A percentile compares a stretch with the other conserved stretches of the same genome.
Evolutionary conservation across 139 green algal species (phyloP).

Genomic region (Gonium pectorale): DNA sequence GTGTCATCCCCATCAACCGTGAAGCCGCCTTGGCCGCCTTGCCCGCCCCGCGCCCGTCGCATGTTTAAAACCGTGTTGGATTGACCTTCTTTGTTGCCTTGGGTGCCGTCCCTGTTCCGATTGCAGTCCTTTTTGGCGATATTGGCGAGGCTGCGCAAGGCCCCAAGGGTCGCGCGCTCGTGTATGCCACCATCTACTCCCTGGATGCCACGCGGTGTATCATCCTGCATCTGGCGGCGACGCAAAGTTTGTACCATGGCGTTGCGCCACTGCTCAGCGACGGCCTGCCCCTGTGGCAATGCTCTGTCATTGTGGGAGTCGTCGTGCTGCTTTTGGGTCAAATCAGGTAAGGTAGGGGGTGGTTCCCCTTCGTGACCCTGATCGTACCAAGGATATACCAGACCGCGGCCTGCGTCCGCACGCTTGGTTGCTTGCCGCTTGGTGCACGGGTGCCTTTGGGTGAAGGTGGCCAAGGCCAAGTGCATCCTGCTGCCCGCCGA

Average conservation of each 20-base stretch:
- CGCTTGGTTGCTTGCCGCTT: too few species aligned
- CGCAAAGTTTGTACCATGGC: slow-evolving; percentile 52
- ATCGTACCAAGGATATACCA: not conserved
- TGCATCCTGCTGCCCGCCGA: not conserved
- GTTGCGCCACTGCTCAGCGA: not conserved
- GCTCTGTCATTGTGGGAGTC: slow-evolving; percentile 31
- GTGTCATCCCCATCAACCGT: too few species aligned
- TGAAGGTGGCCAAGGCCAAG: too few species aligned
- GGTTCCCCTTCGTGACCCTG: not conserved
- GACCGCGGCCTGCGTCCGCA: too few species aligned
- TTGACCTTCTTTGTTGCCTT: not conserved
- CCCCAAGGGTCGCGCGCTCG: slow-evolving; percentile 38
- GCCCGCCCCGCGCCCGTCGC: too few species aligned
- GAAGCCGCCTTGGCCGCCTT: too few species aligned
- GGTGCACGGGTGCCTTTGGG: too few species aligned
- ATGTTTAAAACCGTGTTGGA: not conserved
- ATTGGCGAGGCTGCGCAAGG: slow-evolving; percentile 58
- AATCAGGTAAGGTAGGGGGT: slow-evolving; percentile 26
- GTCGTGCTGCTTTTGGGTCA: slow-evolving; percentile 48
- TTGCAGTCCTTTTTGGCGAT: slow-evolving; percentile 39
- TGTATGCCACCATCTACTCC: slow-evolving; percentile 65
- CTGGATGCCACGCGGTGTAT: slow-evolving; percentile 70
- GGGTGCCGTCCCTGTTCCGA: too few species aligned
- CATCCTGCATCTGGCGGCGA: slow-evolving; percentile 71
- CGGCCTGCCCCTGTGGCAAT: slow-evolving; percentile 55